Evolutionary conservation across 768 basidiomycete genomes (phyloP), one percentile per base, ranked within the genome.

Genomic region (Harrya chromipes): DNA sequence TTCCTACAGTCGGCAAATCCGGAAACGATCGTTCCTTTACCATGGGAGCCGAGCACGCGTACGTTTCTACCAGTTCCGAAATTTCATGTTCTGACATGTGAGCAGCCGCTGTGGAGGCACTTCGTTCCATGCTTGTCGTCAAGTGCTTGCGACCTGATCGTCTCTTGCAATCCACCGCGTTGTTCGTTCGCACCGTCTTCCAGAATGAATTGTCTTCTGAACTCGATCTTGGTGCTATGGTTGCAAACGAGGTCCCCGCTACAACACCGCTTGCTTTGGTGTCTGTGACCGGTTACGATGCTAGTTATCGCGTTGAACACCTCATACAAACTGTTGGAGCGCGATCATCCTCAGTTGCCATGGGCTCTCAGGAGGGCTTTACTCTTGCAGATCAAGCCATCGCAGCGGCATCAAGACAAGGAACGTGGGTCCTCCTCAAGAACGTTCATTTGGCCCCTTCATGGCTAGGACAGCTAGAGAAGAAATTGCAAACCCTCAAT

Each of bases 361-460:
- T 99, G 94, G 97, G 97, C 20, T 97, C 95, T 2, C 88, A 94
- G 55, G 97, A 99, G 75, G 95, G 95, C n/a, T 95, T 92, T 68
- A 82, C 83, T 4, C 78, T 94, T 1, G 97, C 97, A 11, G 95
- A 99, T 61, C 94, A 97, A 70, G 94, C 95, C 3, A 97, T 99
- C 54, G 87, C 90, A 26, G 74, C 84, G 20, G 97, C 94, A 35
- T 90, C 94, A 21, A 83, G 95, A 11, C 89, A 91, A 69, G 97
- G 97, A 11, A 81, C 88, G 27, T 97, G 94, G 94, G 95, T 99
- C 1, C 77, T 99, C 23, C 80, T 97, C 54, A 98, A 98, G 76
- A 99, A 99, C 56, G 93, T 95, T 16, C 94, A 98, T 64, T 81
- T 99, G 38, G 92, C 95, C 1, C 90, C 95, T 14, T 84, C 87